These are phyloP conservation scores for Myxozyma vanderwaltii DNA, from an alignment of 805 yeast genomes.

Conservation along the genomic window DNA sequence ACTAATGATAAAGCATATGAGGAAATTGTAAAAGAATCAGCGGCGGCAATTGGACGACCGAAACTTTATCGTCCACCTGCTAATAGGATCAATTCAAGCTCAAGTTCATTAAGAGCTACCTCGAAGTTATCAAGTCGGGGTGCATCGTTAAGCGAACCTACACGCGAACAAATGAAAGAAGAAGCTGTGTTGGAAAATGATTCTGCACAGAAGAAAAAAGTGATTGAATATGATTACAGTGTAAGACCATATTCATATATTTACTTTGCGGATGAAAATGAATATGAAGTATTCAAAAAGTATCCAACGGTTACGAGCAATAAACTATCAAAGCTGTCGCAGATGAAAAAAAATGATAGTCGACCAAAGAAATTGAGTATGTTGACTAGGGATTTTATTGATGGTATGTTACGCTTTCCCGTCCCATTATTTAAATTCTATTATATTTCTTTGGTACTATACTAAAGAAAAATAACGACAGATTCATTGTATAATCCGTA, in stretches of 20 bases:
- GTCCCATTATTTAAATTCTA: no score
- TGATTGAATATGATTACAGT: constrained; percentile 32
- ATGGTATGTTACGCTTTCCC: constrained; percentile 44
- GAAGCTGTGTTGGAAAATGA: constrained; percentile 4
- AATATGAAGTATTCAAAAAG: constrained; percentile 46
- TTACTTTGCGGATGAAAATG: constrained; percentile 38
- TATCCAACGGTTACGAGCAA: constrained; percentile 49
- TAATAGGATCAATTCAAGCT: neutral
- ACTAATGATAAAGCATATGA: neutral
- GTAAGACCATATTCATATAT: constrained; percentile 36
- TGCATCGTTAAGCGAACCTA: constrained; percentile 19
- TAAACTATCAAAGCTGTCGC: constrained; percentile 39
- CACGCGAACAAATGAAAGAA: constrained; percentile 1
- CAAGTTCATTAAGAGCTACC: constrained; percentile 20
- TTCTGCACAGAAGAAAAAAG: constrained; percentile 11
- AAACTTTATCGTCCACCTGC: constrained; percentile 4
- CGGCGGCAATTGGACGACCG: neutral
- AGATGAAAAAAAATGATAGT: constrained; percentile 37
- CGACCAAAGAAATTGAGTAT: constrained; percentile 67
- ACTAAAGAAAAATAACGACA: no score
- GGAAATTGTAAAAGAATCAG: neutral
- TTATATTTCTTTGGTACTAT: no score
- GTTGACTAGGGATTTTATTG: constrained; percentile 79
- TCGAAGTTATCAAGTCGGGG: constrained; percentile 16
- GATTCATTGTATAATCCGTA: constrained; percentile 79